phyloP scores from a whole-genome alignment of 805 yeast species.

The Torulaspora maleeae region DNA sequence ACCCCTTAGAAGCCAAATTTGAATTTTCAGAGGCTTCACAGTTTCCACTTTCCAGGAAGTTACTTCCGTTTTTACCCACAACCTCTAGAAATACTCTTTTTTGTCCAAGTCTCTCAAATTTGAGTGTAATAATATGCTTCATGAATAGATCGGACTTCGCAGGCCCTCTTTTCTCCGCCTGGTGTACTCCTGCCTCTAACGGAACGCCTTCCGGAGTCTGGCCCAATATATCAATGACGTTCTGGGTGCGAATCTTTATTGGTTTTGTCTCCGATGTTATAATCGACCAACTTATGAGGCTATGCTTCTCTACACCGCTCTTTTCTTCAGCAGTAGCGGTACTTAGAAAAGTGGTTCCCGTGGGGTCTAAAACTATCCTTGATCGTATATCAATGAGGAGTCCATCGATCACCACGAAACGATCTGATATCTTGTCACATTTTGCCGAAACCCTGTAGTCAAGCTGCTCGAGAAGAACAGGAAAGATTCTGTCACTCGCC shows the following conservation, averaged over 20 bases:
- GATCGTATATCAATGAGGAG: not conserved
- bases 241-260: not conserved
- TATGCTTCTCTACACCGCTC: not conserved
- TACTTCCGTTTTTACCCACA: not conserved
- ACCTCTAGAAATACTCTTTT: too few relatives aligned
- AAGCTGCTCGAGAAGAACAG: not conserved
- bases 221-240: not conserved
- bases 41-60: not conserved
- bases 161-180: too few relatives aligned
- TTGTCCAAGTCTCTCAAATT: too few relatives aligned
- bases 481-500: not conserved
- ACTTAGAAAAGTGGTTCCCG: not conserved
- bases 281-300: not conserved
- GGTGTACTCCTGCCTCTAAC: too few relatives aligned
- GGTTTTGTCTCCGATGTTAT: not conserved
- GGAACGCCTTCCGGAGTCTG: too few relatives aligned
- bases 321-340: not conserved
- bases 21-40: not conserved
- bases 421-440: not conserved
- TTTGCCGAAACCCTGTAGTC: not conserved
- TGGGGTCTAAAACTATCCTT: not conserved
- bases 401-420: not conserved
- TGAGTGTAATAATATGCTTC: too few relatives aligned
- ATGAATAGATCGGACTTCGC: too few relatives aligned
- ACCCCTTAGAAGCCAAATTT: not conserved